A percentile compares a stretch with the other conserved stretches of the same genome.
phyloP scores from a whole-genome alignment of 2,329 filamentous ascomycete genomes.

The Parascedosporium putredinis region DNA sequence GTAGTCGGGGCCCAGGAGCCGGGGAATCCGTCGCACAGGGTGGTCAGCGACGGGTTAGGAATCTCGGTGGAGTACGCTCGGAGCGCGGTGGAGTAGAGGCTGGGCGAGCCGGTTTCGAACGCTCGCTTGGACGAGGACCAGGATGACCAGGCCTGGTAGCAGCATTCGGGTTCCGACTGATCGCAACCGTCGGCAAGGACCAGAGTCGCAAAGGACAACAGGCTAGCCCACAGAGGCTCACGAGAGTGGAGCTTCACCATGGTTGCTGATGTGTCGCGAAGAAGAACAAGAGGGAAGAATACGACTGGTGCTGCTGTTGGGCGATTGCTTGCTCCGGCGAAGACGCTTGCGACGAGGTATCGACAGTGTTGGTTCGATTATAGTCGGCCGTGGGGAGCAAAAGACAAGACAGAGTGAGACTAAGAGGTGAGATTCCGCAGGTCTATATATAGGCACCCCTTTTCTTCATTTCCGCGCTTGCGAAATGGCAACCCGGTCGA shows the following conservation, averaged over 20 bases:
- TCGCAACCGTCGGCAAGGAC: too few relatives aligned
- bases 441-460: not conserved
- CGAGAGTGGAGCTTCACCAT: too few relatives aligned
- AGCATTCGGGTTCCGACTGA: not conserved
- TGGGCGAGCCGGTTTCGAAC: not conserved
- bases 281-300: too few relatives aligned
- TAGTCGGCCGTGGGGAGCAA: not conserved
- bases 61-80: not conserved
- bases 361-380: not conserved
- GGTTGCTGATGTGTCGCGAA: too few relatives aligned
- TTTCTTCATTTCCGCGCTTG: not conserved
- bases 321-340: too few relatives aligned
- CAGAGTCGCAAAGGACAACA: too few relatives aligned
- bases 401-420: not conserved
- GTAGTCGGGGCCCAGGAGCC: not conserved
- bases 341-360: too few relatives aligned
- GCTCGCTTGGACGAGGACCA: conserved; percentile 3
- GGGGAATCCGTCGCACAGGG: conserved; percentile 7
- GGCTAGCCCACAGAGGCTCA: too few relatives aligned
- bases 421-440: not conserved
- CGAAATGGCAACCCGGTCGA: not conserved
- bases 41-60: not conserved
- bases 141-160: not conserved
- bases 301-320: too few relatives aligned
- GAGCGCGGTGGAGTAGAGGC: not conserved